Evolutionary conservation across 257 asterid species (phyloP), one percentile per base, ranked within the genome.

Genomic region (Capsicum chinense): DNA sequence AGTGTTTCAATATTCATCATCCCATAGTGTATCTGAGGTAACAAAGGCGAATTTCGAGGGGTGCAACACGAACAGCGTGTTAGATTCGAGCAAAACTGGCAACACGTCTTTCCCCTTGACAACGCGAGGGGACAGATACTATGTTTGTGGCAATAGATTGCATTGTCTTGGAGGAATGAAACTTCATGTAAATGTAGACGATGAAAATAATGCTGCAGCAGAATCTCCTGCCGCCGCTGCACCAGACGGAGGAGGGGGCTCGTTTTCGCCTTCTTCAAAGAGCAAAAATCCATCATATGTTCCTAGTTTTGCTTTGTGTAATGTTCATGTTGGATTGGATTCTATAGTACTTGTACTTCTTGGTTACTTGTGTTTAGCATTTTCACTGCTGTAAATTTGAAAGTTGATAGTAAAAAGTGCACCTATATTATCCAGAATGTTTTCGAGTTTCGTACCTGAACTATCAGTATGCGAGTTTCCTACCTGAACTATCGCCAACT

Each of bases 151-250:
- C 21, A 93, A 93, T 62, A 90, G 89, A 86, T 52, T 95, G 85
- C 93, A 94, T 81, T 95, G 99, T 70, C 91, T 94, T 12, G 97
- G 92, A 2, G 99, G 99, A 66, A 90, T 93, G 99, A 95, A 95
- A 54, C 92, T 95, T 79, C 97, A 88, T 11, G 97, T 88, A 5
- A 79, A 80, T 37, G 93, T 93, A 1, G 83, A 70, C 3, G 84
- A 54, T 1, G 59, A 1, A 14, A 7, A 85, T 83, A 82, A 21
- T 81, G 78, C 86, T 2, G 78, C 86, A 2, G 19, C 81, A 2
- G 19, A 73, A 2, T 57, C 94, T 0, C 94, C 97, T 0, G 76
- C 80, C 0, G 50, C 81, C 7, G 88, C 94, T 0, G 82, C 80
- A 0, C 52, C 83, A 14, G 89, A 93, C 0, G 96, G 96, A 4